Base-by-base conservation (phyloP, 306 rosid genomes). In the Castanea crenata region DNA sequence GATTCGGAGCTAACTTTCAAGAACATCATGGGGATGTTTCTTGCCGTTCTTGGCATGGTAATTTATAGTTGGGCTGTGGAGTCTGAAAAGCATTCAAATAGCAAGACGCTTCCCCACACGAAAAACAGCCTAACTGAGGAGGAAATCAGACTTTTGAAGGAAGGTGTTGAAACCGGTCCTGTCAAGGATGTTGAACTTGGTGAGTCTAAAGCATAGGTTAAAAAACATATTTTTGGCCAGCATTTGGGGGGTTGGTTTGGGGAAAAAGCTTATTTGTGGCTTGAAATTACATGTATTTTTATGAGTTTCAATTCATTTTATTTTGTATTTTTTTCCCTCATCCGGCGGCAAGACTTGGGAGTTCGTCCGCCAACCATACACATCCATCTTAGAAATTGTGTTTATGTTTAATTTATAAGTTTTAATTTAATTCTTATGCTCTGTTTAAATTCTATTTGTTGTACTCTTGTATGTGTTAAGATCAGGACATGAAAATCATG, bases 21-120 rank as follows among this genome's bases (percentile, higher is more conserved):
- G 83, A 92, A 92, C 78, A 92, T 94, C 64, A 87, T 88, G 91
- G 96, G 98, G 83, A 94, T 94, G 98, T 31, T 83, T 74, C 32
- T 94, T 11, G 90, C 98, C 49, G 87, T 94, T 9, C 81, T 85
- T 65, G 97, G 98, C 65, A 94, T 94, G 98, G 85, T 94, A 67
- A 86, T 93, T 76, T 93, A 93, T 67, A 93, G 98, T 88, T 93
- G 98, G 98, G 97, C 97, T 52, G 93, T 90, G 46, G 98, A 93
- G 85, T 20, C 18, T 23, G 98, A 84, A 54, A 93, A 93, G 78
- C 89, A 78, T 51, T 73, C 89, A 57, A 86, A 70, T 78, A 23
- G 73, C 35, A 93, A 91, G 85, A 67, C 87, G 25, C 16, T 74
- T 46, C 52, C 86, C 76, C 80, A 81, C 69, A 58, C 73, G 12